Conservation (phyloP, 768 basidiomycete species). For the Amanita brunnescens region DNA sequence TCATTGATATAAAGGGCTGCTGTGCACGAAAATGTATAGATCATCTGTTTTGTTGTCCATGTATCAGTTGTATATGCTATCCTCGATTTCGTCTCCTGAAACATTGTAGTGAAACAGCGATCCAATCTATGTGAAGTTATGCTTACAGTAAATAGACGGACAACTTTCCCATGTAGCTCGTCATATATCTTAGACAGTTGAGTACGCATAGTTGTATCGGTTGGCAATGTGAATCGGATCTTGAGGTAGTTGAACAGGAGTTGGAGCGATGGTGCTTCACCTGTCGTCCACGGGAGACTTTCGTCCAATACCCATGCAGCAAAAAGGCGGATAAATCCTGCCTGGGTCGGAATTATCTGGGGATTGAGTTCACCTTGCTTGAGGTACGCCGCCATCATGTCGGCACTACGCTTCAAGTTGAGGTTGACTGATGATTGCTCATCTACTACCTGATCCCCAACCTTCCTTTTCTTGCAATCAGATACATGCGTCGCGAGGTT, state of each 20-base stretch:
- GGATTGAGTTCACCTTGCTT: constrained; percentile 27
- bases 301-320: constrained; percentile 25
- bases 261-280: constrained; percentile 13
- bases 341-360: constrained; percentile 13
- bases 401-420: constrained; percentile 12
- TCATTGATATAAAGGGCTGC: constrained; percentile 18
- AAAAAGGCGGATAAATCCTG: constrained; percentile 22
- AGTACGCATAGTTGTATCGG: constrained; percentile 17
- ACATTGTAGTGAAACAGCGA: constrained; percentile 5
- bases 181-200: constrained; percentile 15
- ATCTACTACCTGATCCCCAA: too few species aligned
- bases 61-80: too few species aligned
- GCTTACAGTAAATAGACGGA: constrained; percentile 16
- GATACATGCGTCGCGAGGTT: too few species aligned
- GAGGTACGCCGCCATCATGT: constrained; percentile 22
- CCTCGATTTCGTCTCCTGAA: too few species aligned
- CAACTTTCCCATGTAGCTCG: constrained; percentile 17
- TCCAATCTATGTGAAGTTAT: too few species aligned
- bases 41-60: too few species aligned
- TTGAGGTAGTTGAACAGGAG: constrained; percentile 19
- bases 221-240: constrained; percentile 12
- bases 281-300: constrained; percentile 22
- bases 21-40: too few species aligned
- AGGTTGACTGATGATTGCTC: constrained; percentile 3
- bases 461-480: too few species aligned